Evolutionary conservation across 2,329 filamentous ascomycete species (phyloP).

Genomic region (Penicillium sp.): DNA sequence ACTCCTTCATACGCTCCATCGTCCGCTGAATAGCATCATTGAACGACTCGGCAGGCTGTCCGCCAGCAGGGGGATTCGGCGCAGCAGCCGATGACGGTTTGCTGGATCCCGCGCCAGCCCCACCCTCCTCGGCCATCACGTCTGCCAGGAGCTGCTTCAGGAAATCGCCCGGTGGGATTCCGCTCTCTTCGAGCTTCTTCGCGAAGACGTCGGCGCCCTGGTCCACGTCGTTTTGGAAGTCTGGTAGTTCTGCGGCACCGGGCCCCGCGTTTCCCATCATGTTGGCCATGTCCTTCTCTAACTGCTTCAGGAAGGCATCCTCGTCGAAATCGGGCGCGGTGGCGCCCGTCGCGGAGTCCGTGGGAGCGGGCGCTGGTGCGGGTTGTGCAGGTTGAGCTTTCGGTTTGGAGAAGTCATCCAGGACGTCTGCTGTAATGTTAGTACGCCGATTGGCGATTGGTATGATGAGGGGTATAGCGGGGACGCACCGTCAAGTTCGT

Average conservation of each 20-base stretch:
- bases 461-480: not conserved
- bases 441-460: constrained; percentile 4
- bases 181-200: constrained; percentile 34
- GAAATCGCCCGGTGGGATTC: constrained; percentile 32
- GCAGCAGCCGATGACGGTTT: constrained; percentile 16
- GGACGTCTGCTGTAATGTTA: constrained; percentile 63
- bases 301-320: constrained; percentile 66
- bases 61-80: not conserved
- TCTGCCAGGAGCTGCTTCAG: constrained; percentile 35
- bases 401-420: constrained; percentile 77
- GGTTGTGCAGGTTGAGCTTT: constrained; percentile 36
- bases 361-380: constrained; percentile 5
- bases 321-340: constrained; percentile 28
- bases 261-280: constrained; percentile 53
- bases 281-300: constrained; percentile 86
- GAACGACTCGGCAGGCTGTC: constrained; percentile 62
- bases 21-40: constrained; percentile 89
- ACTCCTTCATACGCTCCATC: constrained; percentile 93
- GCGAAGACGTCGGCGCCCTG: constrained; percentile 34
- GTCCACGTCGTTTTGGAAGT: constrained; percentile 25
- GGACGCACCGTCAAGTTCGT: constrained; percentile 75
- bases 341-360: constrained; percentile 13
- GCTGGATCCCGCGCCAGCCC: constrained; percentile 18
- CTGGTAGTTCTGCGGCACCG: constrained; percentile 18
- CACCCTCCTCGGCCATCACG: constrained; percentile 29